Base-by-base conservation (phyloP, 2,329 filamentous ascomycete genomes). In the Talaromyces piceae region DNA sequence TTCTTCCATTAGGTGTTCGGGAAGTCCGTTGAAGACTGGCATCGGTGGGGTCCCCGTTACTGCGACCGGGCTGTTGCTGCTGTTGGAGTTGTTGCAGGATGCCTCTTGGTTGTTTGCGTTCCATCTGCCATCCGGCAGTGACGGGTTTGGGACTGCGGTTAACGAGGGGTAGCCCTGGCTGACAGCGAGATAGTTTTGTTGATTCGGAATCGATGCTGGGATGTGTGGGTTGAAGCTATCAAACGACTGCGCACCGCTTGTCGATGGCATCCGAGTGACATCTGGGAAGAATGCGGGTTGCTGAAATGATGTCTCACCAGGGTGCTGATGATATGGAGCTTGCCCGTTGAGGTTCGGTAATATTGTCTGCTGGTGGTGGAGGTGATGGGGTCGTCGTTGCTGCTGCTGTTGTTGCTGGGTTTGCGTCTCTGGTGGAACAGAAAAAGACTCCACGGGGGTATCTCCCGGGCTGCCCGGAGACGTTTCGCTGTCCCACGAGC, bases 1-100 rank as follows among this genome's bases (percentile, higher is more conserved):
- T 46, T 85, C 81, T 43, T 79, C 75, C 3, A 85, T 74, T 4
- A 86, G 65, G 41, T 78, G 77, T 30, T 84, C 80, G 22, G 49
- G 22, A 1, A 83, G 73, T 7, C 77, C 77, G 22, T 80, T 79
- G 54, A 84, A 83, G 47, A 81, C 70, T 9, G 76, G 74, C 8
- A 72, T 73, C 0, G 74, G 70, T 22, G 68, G 68, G 6, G 69
- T 61, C 8, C 77, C 76, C 5, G 70, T 73, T 4, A 69, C 65
- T 16, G 65, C 67, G 3, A 56, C 52, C 22, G 57, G 51, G 43
- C 56, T 49, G 53, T 61, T 53, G 54, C 55, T 58, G 53, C 57
- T 57, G 54, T 60, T 54, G 33, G 59, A 56, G 22, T 55, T 33
- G 33, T 54, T 53, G 39, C 57, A 49, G 49, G 58, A 55, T 23